Evolutionary conservation across 768 basidiomycete species (phyloP).

Genomic region (Clathrus columnatus): DNA sequence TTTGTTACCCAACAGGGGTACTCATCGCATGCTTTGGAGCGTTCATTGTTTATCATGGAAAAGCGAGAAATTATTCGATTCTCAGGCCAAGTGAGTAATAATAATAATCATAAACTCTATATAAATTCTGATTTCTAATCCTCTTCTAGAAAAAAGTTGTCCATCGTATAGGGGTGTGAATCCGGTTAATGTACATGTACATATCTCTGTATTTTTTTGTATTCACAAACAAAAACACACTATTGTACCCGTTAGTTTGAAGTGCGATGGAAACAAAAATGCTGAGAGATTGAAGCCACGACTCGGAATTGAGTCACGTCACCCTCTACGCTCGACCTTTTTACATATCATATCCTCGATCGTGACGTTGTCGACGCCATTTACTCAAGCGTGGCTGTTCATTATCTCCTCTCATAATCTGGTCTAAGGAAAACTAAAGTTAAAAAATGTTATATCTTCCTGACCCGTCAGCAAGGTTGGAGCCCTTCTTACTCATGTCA

Average conservation of each 20-base stretch:
- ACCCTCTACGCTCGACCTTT: no score
- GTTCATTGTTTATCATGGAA: conserved; percentile 86
- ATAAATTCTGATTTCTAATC: conserved; percentile 6
- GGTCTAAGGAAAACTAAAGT: no score
- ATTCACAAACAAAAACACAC: no score
- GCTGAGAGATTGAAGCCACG: no score
- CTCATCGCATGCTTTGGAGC: conserved; percentile 82
- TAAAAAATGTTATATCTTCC: conserved; percentile 1
- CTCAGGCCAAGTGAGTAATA: conserved; percentile 46
- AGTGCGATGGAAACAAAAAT: no score
- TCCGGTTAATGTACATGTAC: conserved; percentile 14
- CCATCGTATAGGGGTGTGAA: conserved; percentile 29
- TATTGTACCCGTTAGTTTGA: no score
- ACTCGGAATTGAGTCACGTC: no score
- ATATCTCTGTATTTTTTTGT: no score
- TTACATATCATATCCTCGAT: no score
- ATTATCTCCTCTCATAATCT: no score
- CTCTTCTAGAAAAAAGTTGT: conserved; percentile 45
- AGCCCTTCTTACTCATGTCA: conserved; percentile 87
- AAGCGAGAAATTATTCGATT: conserved; percentile 94
- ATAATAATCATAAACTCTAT: conserved; percentile 8
- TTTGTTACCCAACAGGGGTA: conserved; percentile 92
- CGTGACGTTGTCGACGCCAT: no score
- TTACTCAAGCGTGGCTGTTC: no score
- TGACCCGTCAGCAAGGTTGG: conserved; percentile 61